A percentile compares a stretch with the other conserved stretches of the same genome.
Evolutionary conservation across 306 rosid species (phyloP).

Genomic region (Rosa multiflora): DNA sequence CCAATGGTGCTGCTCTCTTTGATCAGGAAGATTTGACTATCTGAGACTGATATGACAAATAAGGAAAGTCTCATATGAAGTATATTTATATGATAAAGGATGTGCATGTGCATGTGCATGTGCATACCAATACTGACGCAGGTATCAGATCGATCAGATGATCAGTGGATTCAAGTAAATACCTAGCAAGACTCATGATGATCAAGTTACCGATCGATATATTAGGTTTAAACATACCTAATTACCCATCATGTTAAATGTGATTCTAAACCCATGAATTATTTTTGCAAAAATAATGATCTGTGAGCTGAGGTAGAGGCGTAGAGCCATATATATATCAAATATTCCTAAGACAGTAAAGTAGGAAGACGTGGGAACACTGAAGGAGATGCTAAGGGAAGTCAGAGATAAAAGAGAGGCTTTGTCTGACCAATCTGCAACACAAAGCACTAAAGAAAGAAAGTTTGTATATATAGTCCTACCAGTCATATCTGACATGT

Average conservation of each 20-base stretch:
- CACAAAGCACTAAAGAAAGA: conserved; percentile 27
- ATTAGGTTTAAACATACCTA: background rate
- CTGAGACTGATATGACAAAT: conserved; percentile 41
- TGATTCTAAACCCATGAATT: background rate
- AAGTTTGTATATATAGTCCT: background rate
- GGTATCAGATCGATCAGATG: background rate
- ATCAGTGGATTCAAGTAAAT: background rate
- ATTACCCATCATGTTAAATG: background rate
- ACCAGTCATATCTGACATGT: conserved; percentile 31
- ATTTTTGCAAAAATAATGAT: background rate
- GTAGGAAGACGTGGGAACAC: conserved; percentile 35
- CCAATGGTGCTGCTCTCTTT: conserved; percentile 13
- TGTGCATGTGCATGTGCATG: background rate
- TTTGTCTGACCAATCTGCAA: conserved; percentile 19
- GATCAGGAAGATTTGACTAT: conserved; percentile 22
- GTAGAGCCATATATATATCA: background rate
- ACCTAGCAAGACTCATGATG: background rate
- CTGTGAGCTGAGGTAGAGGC: background rate
- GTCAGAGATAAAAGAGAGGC: conserved; percentile 32
- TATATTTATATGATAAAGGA: background rate
- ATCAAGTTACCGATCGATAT: background rate
- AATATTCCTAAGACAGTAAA: conserved; percentile 37
- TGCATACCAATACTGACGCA: background rate
- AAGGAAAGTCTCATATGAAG: conserved; percentile 33
- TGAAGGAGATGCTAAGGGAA: conserved; percentile 19